Conservation (phyloP, 108 stramenopile species). For the Cyclotella choctawhatcheeana region DNA sequence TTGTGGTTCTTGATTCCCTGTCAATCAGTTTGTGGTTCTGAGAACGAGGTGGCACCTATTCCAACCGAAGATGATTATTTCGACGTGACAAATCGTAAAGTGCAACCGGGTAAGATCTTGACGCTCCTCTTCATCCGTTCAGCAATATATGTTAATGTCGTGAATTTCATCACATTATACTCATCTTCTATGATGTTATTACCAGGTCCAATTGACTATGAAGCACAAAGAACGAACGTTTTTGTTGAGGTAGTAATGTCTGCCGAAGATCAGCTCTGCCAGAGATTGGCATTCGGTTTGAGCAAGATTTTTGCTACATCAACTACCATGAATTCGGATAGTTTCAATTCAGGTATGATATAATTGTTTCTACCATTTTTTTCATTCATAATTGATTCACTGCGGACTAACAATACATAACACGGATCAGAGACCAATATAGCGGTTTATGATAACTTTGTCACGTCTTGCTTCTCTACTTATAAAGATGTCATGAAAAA, state of each 20-base stretch:
- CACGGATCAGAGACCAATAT: conserved; percentile 46
- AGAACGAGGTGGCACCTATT: conserved; percentile 42
- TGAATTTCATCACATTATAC: too few species aligned
- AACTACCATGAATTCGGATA: conserved; percentile 14
- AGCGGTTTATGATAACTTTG: conserved; percentile 53
- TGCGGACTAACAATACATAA: too few species aligned
- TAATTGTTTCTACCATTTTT: neutral
- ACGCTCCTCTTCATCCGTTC: too few species aligned
- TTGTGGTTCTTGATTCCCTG: neutral
- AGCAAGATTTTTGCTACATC: conserved; percentile 44
- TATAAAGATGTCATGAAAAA: conserved; percentile 49
- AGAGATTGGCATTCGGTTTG: conserved; percentile 55
- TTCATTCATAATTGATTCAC: too few species aligned
- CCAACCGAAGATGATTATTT: conserved; percentile 33
- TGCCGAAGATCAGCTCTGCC: conserved; percentile 54
- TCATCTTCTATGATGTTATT: too few species aligned
- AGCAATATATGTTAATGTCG: neutral
- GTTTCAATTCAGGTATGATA: conserved; percentile 9
- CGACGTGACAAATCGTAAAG: conserved; percentile 36
- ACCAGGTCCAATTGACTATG: conserved; percentile 30
- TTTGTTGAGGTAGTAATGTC: conserved; percentile 32
- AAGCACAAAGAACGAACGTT: conserved; percentile 32
- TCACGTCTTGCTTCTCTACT: conserved; percentile 38
- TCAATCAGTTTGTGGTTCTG: conserved; percentile 42
- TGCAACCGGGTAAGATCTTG: too few species aligned